A percentile compares a stretch with the other conserved stretches of the same genome.
These are phyloP conservation scores for Beverwykella pulmonaria DNA, from an alignment of 495 filamentous ascomycete genomes.

Conservation along the genomic window DNA sequence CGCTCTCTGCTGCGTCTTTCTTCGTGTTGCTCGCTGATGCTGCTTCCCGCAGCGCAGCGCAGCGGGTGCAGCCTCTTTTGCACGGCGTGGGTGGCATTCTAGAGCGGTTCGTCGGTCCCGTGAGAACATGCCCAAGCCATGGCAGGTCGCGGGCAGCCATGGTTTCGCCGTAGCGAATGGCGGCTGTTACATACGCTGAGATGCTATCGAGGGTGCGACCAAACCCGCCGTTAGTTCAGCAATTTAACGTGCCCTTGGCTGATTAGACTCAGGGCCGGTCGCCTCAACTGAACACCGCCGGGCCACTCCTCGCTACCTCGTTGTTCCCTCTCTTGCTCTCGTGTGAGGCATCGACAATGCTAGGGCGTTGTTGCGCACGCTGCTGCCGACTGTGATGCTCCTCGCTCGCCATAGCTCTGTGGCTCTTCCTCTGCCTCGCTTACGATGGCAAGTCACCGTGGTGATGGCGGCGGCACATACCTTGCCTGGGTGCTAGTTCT, in stretches of 20 bases:
- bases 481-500: too few relatives aligned
- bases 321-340: not conserved
- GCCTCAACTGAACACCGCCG: constrained; percentile 8
- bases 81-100: not conserved
- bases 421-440: constrained; percentile 8
- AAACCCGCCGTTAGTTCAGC: not conserved
- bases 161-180: not conserved
- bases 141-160: not conserved
- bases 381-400: constrained; percentile 4
- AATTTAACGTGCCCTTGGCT: constrained; percentile 15
- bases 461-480: too few relatives aligned
- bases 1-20: not conserved
- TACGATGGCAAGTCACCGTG: too few relatives aligned
- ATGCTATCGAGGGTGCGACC: constrained; percentile 3
- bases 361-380: constrained; percentile 6
- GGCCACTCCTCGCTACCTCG: not conserved
- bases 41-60: too few relatives aligned
- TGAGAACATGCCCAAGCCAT: too few relatives aligned
- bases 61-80: not conserved
- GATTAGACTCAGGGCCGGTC: not conserved
- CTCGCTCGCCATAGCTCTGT: constrained; percentile 20
- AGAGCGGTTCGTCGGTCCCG: too few relatives aligned
- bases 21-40: too few relatives aligned
- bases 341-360: constrained; percentile 19
- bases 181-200: not conserved